A percentile compares a stretch with the other conserved stretches of the same genome.
These are phyloP conservation scores for Termitomyces bulborhizus DNA, from an alignment of 768 basidiomycete genomes.

Conservation along the genomic window DNA sequence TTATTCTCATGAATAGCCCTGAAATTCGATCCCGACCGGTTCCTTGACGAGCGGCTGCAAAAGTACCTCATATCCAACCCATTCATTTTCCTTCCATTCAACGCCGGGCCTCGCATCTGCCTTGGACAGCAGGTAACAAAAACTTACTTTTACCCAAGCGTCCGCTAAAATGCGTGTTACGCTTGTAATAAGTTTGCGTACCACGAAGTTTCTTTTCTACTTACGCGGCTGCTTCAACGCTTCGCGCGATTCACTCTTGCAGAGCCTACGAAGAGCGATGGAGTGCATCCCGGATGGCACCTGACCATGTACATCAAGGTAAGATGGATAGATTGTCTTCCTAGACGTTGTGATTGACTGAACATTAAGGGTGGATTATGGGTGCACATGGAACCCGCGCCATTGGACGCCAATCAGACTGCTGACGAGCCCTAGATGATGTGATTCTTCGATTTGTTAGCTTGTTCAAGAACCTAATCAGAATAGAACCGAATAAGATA, in stretches of 20 bases:
- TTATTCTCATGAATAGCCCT: slow-evolving; percentile 30
- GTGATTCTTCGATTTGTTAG: not conserved
- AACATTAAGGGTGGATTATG: slow-evolving; percentile 25
- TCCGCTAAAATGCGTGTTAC: not conserved
- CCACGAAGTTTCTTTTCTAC: slow-evolving; percentile 57
- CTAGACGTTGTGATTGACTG: not conserved
- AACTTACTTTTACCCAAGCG: not conserved
- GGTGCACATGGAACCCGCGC: slow-evolving; percentile 27
- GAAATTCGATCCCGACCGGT: slow-evolving; percentile 61
- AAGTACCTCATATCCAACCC: slow-evolving; percentile 54
- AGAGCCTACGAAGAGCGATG: slow-evolving; percentile 39
- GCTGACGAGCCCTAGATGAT: not conserved
- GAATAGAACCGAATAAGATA: too few species aligned
- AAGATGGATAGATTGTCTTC: slow-evolving; percentile 3
- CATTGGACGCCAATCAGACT: not conserved
- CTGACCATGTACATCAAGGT: slow-evolving; percentile 50
- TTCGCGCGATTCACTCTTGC: slow-evolving; percentile 43
- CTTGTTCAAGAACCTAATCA: not conserved
- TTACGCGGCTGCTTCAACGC: slow-evolving; percentile 51
- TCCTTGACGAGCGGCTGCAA: slow-evolving; percentile 53
- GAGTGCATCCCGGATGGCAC: slow-evolving; percentile 37
- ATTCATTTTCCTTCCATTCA: slow-evolving; percentile 51
- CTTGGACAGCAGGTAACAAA: slow-evolving; percentile 40
- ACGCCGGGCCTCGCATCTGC: slow-evolving; percentile 47
- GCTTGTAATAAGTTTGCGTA: slow-evolving; percentile 48